Evolutionary conservation across 768 basidiomycete genomes (phyloP), one percentile per base, ranked within the genome.

Genomic region (Psilocybe cubensis): DNA sequence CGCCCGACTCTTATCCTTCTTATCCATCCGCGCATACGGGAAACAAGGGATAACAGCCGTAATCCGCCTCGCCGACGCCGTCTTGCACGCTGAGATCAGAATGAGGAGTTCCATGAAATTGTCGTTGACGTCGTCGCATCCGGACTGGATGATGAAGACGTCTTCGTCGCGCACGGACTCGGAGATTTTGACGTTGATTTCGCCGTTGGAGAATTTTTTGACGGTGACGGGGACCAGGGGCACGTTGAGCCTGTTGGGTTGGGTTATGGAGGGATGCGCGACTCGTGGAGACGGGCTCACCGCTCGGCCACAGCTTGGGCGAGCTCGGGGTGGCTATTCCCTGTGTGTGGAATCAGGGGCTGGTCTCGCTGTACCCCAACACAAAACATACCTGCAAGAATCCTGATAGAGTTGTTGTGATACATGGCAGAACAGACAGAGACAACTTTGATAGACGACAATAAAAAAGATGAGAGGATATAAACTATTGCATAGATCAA

Each of bases 81-180:
- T 97, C 74, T 93, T 96, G 82, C 96, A 98, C 1, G 96, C 96
- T 54, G 96, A 98, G 66, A 97, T 94, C 76, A 99, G 88, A 70
- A 99, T 93, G 71, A 98, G 91, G 61, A 99, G 92, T 72, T 99
- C 97, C 94, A 99, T 96, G 62, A 98, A 79, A 72, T 94, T 89
- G 76, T 97, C 96, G 73, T 97, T 96, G 70, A 94, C 94, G 67
- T 95, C 94, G 71, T 79, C 77, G 74, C 86, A 91, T 27, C 90
- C 89, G 12, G 92, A 89, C 77, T 99, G 97, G 72, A 99, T 85
- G 80, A 99, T 97, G 80, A 98, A 99, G 24, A 98, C 94, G 73
- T 99, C 97, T 75, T 95, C 95, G 74, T 98, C 96, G 44, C 97
- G 89, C 43, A 99, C 89, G 55, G 92, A 95, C 76, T 98, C 96